Percentiles rank a stretch among this genome's conserved stretches.
Evolutionary conservation across 1,139 yeast species (phyloP).

Genomic region (Pichia sp.): DNA sequence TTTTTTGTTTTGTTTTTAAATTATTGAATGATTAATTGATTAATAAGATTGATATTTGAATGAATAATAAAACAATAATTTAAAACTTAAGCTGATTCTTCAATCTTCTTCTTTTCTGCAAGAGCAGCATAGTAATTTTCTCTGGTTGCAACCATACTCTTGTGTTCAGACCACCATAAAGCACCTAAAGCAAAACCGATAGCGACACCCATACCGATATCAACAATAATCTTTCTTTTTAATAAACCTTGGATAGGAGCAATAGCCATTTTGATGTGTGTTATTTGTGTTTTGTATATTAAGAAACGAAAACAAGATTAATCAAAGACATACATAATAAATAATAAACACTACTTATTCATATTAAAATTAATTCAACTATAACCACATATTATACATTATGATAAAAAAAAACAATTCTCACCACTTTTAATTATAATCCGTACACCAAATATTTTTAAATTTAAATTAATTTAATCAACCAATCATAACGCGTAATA

Average conservation of each 20-base stretch:
- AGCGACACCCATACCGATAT: conserved; percentile 56
- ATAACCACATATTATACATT: no score
- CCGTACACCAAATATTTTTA: no score
- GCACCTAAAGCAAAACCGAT: conserved; percentile 48
- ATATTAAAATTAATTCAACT: no score
- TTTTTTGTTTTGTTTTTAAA: no score
- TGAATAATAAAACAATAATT: neutral
- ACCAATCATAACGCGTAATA: no score
- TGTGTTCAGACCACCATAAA: conserved; percentile 75
- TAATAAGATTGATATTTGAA: neutral
- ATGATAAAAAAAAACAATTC: no score
- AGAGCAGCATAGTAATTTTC: conserved; percentile 78
- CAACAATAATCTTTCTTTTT: conserved; percentile 76
- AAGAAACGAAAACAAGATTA: neutral
- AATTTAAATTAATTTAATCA: no score
- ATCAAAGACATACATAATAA: neutral
- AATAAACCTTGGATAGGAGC: conserved; percentile 87
- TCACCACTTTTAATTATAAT: no score
- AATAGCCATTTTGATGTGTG: conserved; percentile 41
- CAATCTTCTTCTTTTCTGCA: conserved; percentile 67
- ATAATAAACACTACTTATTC: no score
- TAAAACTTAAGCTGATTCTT: conserved; percentile 29
- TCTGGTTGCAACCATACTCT: conserved; percentile 62
- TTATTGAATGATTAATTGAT: no score
- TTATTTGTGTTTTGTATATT: neutral